These are phyloP conservation scores for Suillus clintonianus DNA, from an alignment of 768 basidiomycete genomes.

Conservation along the genomic window DNA sequence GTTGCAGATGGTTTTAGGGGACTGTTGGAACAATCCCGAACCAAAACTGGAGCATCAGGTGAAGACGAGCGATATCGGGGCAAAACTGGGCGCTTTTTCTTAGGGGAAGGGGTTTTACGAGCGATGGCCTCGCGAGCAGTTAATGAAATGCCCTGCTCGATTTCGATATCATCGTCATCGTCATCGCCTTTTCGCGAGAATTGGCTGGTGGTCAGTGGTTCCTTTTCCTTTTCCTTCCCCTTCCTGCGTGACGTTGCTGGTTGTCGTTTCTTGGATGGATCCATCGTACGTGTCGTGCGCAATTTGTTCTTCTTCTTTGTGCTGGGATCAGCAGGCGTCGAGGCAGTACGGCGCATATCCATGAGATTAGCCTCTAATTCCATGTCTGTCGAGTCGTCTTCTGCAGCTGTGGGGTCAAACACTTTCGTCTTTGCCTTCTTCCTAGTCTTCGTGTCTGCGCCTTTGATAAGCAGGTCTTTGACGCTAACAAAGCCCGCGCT, in stretches of 20 bases:
- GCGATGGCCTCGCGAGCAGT: conserved; percentile 2
- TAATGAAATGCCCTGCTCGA: conserved; percentile 44
- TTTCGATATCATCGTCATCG: conserved; percentile 58
- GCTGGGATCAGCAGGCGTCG: conserved; percentile 32
- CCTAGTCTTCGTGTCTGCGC: conserved; percentile 44
- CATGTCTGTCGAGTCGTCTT: conserved; percentile 69
- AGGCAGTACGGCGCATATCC: conserved; percentile 51
- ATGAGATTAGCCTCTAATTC: conserved; percentile 63
- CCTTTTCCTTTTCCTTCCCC: conserved; percentile 26
- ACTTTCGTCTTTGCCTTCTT: conserved; percentile 40
- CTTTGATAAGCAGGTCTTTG: conserved; percentile 59
- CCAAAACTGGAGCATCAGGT: conserved; percentile 6
- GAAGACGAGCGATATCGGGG: conserved; percentile 15
- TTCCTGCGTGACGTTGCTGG: conserved; percentile 14
- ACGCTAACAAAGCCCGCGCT: conserved; percentile 72
- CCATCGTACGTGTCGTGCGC: conserved; percentile 48
- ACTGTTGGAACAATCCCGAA: neutral
- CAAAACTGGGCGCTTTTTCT: conserved; percentile 5
- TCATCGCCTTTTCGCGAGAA: conserved; percentile 48
- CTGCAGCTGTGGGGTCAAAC: conserved; percentile 51
- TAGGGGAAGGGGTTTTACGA: conserved; percentile 8
- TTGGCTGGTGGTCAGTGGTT: conserved; percentile 38
- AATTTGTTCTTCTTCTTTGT: conserved; percentile 39
- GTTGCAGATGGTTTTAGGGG: neutral
- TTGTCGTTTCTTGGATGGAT: conserved; percentile 23